A percentile compares a stretch with the other conserved stretches of the same genome.
phyloP scores from a whole-genome alignment of 2,329 filamentous ascomycete species.

The Fusarium sp. region DNA sequence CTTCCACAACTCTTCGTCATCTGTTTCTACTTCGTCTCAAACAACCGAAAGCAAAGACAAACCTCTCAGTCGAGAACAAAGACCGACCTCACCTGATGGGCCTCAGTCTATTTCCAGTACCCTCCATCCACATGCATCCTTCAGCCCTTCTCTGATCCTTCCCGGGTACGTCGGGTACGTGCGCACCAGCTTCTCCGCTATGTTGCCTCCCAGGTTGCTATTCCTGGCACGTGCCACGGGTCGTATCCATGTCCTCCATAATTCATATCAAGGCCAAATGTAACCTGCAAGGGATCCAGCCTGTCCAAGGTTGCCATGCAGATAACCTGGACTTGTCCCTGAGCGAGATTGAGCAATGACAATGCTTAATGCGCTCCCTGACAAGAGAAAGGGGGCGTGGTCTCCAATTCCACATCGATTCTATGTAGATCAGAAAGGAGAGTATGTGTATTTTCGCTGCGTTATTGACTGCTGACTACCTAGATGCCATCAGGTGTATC shows the following conservation, averaged over 20 bases:
- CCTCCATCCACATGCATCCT: not conserved
- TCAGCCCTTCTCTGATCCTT: slow-evolving; percentile 3
- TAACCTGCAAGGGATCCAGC: not conserved
- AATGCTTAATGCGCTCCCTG: not conserved
- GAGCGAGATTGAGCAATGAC: slow-evolving; percentile 27
- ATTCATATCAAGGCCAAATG: not conserved
- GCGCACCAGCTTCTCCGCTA: slow-evolving; percentile 14
- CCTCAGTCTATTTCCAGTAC: not conserved
- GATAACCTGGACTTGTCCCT: slow-evolving; percentile 15
- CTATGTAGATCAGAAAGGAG: not conserved
- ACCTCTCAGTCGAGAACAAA: not conserved
- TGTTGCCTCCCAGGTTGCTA: slow-evolving; percentile 15
- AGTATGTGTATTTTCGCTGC: not conserved
- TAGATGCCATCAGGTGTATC: not conserved
- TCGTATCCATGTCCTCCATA: not conserved
- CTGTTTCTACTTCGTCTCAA: slow-evolving; percentile 11
- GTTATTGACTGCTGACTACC: not conserved
- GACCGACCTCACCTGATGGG: not conserved
- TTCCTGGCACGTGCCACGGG: slow-evolving; percentile 12
- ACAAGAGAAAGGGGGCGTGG: slow-evolving; percentile 9
- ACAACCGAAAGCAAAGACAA: slow-evolving; percentile 6
- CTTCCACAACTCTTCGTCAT: not conserved
- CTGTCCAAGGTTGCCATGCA: slow-evolving; percentile 1
- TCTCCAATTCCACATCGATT: not conserved
- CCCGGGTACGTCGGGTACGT: not conserved